phyloP scores from a whole-genome alignment of 1,139 yeast species.

The Scheffersomyces cryptocercus region DNA sequence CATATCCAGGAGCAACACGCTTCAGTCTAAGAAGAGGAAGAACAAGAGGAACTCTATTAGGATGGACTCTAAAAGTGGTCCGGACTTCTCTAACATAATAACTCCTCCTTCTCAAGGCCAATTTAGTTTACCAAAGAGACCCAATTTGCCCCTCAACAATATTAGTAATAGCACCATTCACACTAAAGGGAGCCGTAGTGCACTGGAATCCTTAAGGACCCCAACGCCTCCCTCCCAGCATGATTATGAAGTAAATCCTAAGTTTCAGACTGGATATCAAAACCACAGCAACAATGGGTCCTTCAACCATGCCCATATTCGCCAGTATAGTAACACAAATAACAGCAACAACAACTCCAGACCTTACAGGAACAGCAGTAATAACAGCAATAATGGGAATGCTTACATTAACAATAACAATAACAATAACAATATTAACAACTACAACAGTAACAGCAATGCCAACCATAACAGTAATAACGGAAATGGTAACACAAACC shows the following conservation, averaged over 20 bases:
- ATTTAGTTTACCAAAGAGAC: slow-evolving; percentile 23
- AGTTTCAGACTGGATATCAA: slow-evolving; percentile 4
- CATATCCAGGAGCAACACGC: slow-evolving; percentile 27
- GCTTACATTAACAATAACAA: slow-evolving; percentile 3
- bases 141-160: slow-evolving; percentile 9
- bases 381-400: slow-evolving; percentile 2
- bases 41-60: slow-evolving; percentile 35
- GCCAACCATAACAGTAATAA: slow-evolving; percentile 12
- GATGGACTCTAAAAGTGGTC: slow-evolving; percentile 24
- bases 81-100: slow-evolving; percentile 20
- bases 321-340: slow-evolving; percentile 4
- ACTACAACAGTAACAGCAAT: slow-evolving; percentile 7
- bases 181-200: background rate
- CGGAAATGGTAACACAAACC: slow-evolving; percentile 6
- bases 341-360: slow-evolving; percentile 1
- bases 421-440: slow-evolving; percentile 11
- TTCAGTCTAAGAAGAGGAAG: slow-evolving; percentile 27
- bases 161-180: slow-evolving; percentile 8
- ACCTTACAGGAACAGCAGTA: background rate
- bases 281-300: slow-evolving; percentile 8
- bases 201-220: slow-evolving; percentile 13
- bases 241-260: slow-evolving; percentile 13
- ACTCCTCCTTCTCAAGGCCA: slow-evolving; percentile 24
- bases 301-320: slow-evolving; percentile 4
- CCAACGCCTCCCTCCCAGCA: slow-evolving; percentile 29